Conservation (phyloP, 805 yeast species). For the Sugiyamaella mastotermitis region DNA sequence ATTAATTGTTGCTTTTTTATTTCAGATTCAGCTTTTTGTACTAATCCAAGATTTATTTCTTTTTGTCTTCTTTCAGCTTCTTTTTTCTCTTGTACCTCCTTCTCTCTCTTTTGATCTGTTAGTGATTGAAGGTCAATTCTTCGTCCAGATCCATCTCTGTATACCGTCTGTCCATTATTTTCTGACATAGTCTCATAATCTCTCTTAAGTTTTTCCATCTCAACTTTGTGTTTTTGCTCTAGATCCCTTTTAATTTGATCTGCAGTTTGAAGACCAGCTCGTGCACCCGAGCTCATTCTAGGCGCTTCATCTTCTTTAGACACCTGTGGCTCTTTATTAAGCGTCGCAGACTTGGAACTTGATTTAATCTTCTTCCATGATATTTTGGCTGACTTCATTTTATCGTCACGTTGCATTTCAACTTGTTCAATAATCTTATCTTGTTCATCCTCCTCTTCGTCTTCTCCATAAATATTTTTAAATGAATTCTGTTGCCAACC, state of each 20-base stretch:
- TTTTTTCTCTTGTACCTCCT: slow-evolving; percentile 24
- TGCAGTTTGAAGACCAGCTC: slow-evolving; percentile 44
- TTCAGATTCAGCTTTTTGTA: slow-evolving; percentile 21
- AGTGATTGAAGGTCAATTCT: slow-evolving; percentile 36
- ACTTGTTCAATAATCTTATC: slow-evolving; percentile 7
- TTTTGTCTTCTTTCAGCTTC: slow-evolving; percentile 12
- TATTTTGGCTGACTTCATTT: too few relatives aligned
- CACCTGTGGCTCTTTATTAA: background rate
- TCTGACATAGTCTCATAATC: slow-evolving; percentile 41
- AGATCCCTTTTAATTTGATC: slow-evolving; percentile 36
- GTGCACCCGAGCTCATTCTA: slow-evolving; percentile 16
- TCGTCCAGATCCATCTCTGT: slow-evolving; percentile 60
- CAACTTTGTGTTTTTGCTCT: slow-evolving; percentile 27
- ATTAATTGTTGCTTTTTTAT: slow-evolving; percentile 29
- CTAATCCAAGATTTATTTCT: slow-evolving; percentile 18
- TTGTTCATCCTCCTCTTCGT: slow-evolving; percentile 14
- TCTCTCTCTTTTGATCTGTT: slow-evolving; percentile 20
- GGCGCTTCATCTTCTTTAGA: slow-evolving; percentile 3
- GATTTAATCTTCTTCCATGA: slow-evolving; percentile 21
- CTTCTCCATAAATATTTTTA: too few relatives aligned
- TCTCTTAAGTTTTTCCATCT: slow-evolving; percentile 35
- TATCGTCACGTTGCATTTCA: slow-evolving; percentile 26
- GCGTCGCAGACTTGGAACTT: background rate
- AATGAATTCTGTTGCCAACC: slow-evolving; percentile 13
- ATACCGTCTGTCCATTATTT: slow-evolving; percentile 36